Conservation (phyloP, 176 grass and related monocot species). For the Poa annua region DNA sequence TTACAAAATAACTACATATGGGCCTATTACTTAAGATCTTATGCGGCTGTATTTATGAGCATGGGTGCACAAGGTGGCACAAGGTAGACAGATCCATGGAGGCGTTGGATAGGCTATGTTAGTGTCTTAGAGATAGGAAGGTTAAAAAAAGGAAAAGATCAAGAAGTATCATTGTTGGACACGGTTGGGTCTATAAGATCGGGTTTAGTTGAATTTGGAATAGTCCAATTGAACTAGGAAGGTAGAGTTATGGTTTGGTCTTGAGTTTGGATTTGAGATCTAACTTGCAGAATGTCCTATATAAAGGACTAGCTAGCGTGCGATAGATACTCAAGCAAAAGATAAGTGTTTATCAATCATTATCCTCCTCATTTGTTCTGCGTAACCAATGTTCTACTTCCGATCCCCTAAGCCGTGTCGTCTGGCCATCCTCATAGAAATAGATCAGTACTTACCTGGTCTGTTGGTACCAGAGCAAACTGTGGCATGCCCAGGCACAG, state of each 20-base stretch:
- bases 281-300: neutral
- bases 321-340: neutral
- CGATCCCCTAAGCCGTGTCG: neutral
- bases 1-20: slow-evolving; percentile 22
- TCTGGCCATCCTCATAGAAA: neutral
- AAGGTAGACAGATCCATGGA: neutral
- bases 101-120: neutral
- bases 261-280: neutral
- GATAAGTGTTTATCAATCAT: neutral
- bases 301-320: neutral
- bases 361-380: neutral
- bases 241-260: neutral
- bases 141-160: neutral
- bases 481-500: neutral
- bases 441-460: neutral
- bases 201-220: neutral
- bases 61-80: neutral
- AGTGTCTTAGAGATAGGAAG: neutral
- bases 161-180: neutral
- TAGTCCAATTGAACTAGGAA: neutral
- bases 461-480: neutral
- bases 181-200: neutral
- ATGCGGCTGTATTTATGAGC: neutral
- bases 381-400: slow-evolving; percentile 6
- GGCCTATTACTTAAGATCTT: neutral